Conservation (phyloP, 1,139 yeast genomes). For the Martiniozyma asiatica region DNA sequence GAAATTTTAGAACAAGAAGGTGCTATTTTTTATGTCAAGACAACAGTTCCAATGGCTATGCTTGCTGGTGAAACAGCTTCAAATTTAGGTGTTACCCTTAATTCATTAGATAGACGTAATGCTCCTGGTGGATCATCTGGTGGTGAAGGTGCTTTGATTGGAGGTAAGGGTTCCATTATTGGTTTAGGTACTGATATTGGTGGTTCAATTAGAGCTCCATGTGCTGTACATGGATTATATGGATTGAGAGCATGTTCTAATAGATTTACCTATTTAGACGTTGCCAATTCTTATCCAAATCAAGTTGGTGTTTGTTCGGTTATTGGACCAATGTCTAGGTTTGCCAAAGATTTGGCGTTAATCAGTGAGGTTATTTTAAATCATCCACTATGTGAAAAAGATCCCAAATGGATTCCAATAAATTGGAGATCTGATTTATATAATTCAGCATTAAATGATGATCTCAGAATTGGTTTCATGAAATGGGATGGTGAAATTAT, state of each 20-base stretch:
- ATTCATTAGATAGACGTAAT: slow-evolving; percentile 33
- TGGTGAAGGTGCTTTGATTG: slow-evolving; percentile 50
- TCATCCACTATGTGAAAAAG: slow-evolving; percentile 43
- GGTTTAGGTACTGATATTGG: slow-evolving; percentile 62
- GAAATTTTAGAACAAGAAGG: slow-evolving; percentile 33
- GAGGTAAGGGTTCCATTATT: slow-evolving; percentile 34
- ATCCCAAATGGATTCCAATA: slow-evolving; percentile 33
- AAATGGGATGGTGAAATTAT: slow-evolving; percentile 25
- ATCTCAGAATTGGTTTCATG: slow-evolving; percentile 25
- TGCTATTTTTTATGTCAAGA: slow-evolving; percentile 44
- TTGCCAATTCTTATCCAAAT: slow-evolving; percentile 45
- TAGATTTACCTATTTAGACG: slow-evolving; percentile 39
- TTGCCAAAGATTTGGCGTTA: slow-evolving; percentile 53
- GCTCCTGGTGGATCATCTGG: slow-evolving; percentile 56
- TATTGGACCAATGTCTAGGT: slow-evolving; percentile 46
- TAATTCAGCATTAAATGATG: slow-evolving; percentile 11
- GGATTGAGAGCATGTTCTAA: slow-evolving; percentile 39
- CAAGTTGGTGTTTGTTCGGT: slow-evolving; percentile 45
- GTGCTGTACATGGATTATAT: slow-evolving; percentile 39
- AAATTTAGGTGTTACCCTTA: slow-evolving; percentile 36
- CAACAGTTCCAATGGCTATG: slow-evolving; percentile 50
- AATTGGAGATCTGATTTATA: slow-evolving; percentile 25
- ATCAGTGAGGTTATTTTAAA: slow-evolving; percentile 46
- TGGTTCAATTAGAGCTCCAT: slow-evolving; percentile 50
- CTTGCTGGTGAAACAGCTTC: slow-evolving; percentile 39